A percentile compares a stretch with the other conserved stretches of the same genome.
These are phyloP conservation scores for Cladophialophora chaetospira DNA, from an alignment of 2,329 filamentous ascomycete genomes.

Conservation along the genomic window DNA sequence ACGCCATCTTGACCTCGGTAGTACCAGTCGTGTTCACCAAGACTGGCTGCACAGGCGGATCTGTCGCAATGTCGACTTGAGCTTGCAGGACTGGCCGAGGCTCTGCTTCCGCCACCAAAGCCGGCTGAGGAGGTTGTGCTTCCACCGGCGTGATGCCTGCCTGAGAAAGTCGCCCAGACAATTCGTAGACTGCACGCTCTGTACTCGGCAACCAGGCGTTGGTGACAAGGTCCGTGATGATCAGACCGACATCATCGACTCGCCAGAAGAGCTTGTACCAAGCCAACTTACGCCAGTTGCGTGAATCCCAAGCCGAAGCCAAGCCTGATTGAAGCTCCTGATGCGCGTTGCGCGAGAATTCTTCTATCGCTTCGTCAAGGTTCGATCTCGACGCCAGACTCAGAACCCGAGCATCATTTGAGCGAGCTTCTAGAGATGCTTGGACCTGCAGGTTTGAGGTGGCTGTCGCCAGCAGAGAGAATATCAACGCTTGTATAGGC, in stretches of 20 bases:
- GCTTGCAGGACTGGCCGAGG: constrained; percentile 22
- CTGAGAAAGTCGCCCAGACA: constrained; percentile 74
- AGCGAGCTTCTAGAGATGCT: constrained; percentile 31
- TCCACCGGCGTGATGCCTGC: constrained; percentile 47
- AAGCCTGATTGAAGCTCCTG: constrained; percentile 79
- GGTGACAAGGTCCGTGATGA: constrained; percentile 75
- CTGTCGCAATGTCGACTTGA: constrained; percentile 20
- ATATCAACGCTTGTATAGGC: constrained; percentile 66
- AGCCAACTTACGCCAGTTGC: constrained; percentile 73
- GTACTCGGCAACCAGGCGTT: constrained; percentile 75
- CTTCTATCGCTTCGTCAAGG: constrained; percentile 62
- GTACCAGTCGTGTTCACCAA: constrained; percentile 32
- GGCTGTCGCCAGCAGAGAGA: constrained; percentile 60
- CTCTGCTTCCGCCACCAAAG: neutral
- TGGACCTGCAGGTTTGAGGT: constrained; percentile 37
- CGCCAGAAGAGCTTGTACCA: constrained; percentile 98
- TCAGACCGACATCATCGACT: constrained; percentile 85
- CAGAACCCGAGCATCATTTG: constrained; percentile 42
- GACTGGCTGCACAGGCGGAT: constrained; percentile 17
- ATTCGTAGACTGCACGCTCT: constrained; percentile 79
- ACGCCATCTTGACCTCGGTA: constrained; percentile 23
- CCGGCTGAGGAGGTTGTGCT: neutral
- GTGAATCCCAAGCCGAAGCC: constrained; percentile 73
- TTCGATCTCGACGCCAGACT: constrained; percentile 41
- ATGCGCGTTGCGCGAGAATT: constrained; percentile 80